A percentile compares a stretch with the other conserved stretches of the same genome.
These are phyloP conservation scores for Bruguiera gymnorhiza DNA, from an alignment of 345 rosid genomes.

Conservation along the genomic window DNA sequence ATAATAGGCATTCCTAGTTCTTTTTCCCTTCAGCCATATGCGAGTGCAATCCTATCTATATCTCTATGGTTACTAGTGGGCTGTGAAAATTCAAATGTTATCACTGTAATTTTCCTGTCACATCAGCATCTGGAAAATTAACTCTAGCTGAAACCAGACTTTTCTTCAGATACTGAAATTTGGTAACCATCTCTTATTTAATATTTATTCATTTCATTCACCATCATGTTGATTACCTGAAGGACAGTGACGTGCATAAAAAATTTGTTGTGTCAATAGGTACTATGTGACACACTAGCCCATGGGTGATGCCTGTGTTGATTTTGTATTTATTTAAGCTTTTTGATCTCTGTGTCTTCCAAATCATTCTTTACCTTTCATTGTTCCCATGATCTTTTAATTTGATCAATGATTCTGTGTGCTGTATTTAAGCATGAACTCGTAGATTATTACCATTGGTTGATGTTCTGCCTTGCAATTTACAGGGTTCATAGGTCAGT, in stretches of 20 bases:
- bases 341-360: no score
- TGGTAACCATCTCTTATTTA: no score
- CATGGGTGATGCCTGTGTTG: neutral
- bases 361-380: no score
- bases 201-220: no score
- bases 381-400: no score
- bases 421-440: neutral
- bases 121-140: neutral
- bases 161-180: neutral
- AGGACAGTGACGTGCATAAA: no score
- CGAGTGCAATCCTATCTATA: neutral
- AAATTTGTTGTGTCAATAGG: no score
- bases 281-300: no score
- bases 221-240: no score
- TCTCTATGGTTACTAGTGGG: neutral
- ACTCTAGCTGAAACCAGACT: neutral
- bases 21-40: neutral
- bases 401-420: no score
- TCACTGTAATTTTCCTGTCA: neutral
- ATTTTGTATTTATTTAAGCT: neutral
- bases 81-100: neutral
- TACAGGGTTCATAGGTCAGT: slow-evolving; percentile 67
- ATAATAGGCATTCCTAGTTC: no score
- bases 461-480: slow-evolving; percentile 25
- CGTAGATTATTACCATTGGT: slow-evolving; percentile 1